These are phyloP conservation scores for Gossypium davidsonii DNA, from an alignment of 441 rosid species.

Conservation along the genomic window DNA sequence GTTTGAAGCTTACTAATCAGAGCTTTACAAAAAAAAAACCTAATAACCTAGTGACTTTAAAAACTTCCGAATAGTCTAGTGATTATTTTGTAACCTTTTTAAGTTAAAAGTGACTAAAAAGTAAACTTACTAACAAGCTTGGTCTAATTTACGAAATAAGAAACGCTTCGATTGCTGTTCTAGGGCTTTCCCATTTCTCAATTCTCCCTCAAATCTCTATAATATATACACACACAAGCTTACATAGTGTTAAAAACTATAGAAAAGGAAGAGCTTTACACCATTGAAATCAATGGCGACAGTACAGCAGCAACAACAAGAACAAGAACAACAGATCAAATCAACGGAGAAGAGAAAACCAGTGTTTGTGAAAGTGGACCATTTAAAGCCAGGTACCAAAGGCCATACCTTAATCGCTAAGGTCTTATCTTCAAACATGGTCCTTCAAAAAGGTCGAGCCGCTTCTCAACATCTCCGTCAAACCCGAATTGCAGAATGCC, in stretches of 20 bases:
- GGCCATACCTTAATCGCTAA: constrained; percentile 38
- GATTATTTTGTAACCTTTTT: too few species aligned
- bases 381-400: constrained; percentile 37
- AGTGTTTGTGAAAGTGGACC: constrained; percentile 35
- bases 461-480: constrained; percentile 23
- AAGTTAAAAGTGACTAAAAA: too few species aligned
- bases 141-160: not conserved
- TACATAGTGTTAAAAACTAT: not conserved
- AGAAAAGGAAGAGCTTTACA: not conserved
- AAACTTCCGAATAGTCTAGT: too few species aligned
- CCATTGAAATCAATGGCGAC: constrained; percentile 17
- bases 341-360: constrained; percentile 31
- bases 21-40: too few species aligned
- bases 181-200: constrained; percentile 10
- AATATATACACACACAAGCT: not conserved
- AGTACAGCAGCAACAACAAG: not conserved
- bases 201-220: not conserved
- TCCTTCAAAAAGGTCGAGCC: constrained; percentile 29
- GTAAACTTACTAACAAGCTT: too few species aligned
- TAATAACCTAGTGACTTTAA: too few species aligned
- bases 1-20: too few species aligned
- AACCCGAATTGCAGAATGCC: constrained; percentile 39
- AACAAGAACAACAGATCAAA: not conserved
- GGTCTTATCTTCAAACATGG: constrained; percentile 30
- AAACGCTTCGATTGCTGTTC: not conserved